Conservation (phyloP, 2,329 filamentous ascomycete genomes). For the Boeremia exigua region DNA sequence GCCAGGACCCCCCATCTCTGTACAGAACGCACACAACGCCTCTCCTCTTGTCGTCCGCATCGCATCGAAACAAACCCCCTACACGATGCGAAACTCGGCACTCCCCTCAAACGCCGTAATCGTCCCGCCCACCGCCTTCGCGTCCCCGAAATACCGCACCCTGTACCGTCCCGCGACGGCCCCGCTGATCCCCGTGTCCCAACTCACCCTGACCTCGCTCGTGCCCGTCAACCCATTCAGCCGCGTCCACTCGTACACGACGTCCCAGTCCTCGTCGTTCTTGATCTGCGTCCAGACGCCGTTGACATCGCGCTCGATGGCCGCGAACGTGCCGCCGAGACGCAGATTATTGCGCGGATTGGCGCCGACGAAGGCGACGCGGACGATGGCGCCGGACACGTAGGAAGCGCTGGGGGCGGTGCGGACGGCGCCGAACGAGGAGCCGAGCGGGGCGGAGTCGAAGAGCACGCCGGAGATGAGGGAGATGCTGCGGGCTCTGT, state of each 20-base stretch:
- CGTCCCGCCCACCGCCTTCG: slow-evolving; percentile 68
- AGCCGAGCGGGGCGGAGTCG: slow-evolving; percentile 71
- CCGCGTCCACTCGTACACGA: slow-evolving; percentile 81
- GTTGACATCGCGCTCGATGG: slow-evolving; percentile 68
- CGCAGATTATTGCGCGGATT: slow-evolving; percentile 89
- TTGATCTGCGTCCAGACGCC: slow-evolving; percentile 69
- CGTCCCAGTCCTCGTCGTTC: slow-evolving; percentile 81
- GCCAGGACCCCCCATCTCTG: too few species aligned
- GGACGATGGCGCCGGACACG: slow-evolving; percentile 65
- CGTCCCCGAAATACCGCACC: slow-evolving; percentile 83
- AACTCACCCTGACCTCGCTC: slow-evolving; percentile 79
- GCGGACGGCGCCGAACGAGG: slow-evolving; percentile 72
- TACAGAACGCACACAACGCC: too few species aligned
- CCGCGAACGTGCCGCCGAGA: slow-evolving; percentile 77
- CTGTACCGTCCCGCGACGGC: slow-evolving; percentile 71
- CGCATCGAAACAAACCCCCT: too few species aligned
- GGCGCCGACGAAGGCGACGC: slow-evolving; percentile 78
- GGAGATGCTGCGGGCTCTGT: slow-evolving; percentile 74
- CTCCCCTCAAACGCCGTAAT: slow-evolving; percentile 65
- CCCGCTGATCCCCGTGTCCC: slow-evolving; percentile 65
- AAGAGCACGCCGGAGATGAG: slow-evolving; percentile 82
- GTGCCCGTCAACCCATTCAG: slow-evolving; percentile 72
- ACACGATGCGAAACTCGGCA: slow-evolving; percentile 28
- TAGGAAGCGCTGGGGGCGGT: slow-evolving; percentile 63
- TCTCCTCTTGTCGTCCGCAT: too few species aligned